Conservation (phyloP, 1,284 basidiomycete species). For the Malassezia psittaci region DNA sequence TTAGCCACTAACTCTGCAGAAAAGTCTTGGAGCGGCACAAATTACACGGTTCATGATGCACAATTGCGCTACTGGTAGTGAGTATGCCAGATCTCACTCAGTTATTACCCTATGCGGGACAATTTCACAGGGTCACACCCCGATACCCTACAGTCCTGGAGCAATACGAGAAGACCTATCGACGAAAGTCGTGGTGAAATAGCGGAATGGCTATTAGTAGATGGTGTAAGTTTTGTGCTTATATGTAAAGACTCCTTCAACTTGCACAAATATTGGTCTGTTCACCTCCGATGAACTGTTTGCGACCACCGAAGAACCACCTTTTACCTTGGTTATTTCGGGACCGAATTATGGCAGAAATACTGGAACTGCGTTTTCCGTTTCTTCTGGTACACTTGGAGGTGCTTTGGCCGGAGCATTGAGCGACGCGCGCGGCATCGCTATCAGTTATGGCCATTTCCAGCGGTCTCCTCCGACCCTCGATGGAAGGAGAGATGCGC, state of each 20-base stretch:
- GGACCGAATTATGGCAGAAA: constrained; percentile 46
- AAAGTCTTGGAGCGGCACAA: constrained; percentile 30
- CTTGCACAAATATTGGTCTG: constrained; percentile 40
- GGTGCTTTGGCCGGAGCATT: constrained; percentile 38
- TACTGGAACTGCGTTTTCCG: constrained; percentile 41
- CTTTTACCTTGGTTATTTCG: constrained; percentile 40
- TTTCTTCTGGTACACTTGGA: constrained; percentile 43
- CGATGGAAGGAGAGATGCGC: constrained; percentile 16
- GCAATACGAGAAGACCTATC: constrained; percentile 28
- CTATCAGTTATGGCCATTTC: constrained; percentile 43
- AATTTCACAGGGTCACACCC: constrained; percentile 29
- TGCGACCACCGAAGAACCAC: constrained; percentile 11
- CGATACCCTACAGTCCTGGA: constrained; percentile 29
- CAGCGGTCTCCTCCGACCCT: constrained; percentile 23
- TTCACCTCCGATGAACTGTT: constrained; percentile 33
- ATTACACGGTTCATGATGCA: constrained; percentile 30
- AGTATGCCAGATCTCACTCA: constrained; percentile 3
- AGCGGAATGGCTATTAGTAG: constrained; percentile 42
- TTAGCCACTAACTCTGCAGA: constrained; percentile 6
- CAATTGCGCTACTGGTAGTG: constrained; percentile 40
- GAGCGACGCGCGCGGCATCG: constrained; percentile 28
- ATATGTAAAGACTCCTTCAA: constrained; percentile 29
- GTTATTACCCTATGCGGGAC: constrained; percentile 39
- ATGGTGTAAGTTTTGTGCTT: constrained; percentile 23
- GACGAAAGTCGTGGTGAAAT: constrained; percentile 28